Evolutionary conservation across 805 yeast genomes (phyloP), one percentile per base, ranked within the genome.

Genomic region (Isabelozyma heimii): DNA sequence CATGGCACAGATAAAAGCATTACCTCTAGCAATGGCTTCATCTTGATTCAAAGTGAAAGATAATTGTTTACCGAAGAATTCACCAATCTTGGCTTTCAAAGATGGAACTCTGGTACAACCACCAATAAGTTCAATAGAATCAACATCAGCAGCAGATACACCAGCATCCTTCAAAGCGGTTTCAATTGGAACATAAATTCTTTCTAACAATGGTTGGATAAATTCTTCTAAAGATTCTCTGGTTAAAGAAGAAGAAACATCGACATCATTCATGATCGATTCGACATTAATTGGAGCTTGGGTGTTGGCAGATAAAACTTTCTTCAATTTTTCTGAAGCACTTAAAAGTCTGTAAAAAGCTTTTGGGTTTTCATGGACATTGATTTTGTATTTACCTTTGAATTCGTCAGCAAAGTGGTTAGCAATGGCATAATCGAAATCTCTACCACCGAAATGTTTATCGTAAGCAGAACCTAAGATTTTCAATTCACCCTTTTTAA

Each of bases 21-120:
- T 96, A 79, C 99, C 99, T 74, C 92, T 89, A 49, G 99, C 98
- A 69, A 92, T 87, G 55, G 99, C 97, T 81, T 94, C 99, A 69
- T 94, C 99, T 78, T 91, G 97, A 82, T 94, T 94, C 75, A 95
- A 83, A 60, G 98, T 95, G 79, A 88, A 87, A 39, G 97, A 89
- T 67, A 94, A 79, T 62, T 77, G 85, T 77, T 88, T 88, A 70
- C 89, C 89, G 69, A 94, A 90, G 57, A 88, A 79, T 66, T 85
- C 88, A 60, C 87, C 60, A 60, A 94, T 80, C 66, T 82, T 86
- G 60, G 85, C 81, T 82, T 94, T 94, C 69, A 94, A 79, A 48
- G 88, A 76, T 69, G 99, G 99, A 58, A 94, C 96, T 82, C 99
- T 91, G 60, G 97, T 89, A 70, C 96, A 88, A 61, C 99, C 99